phyloP scores from a whole-genome alignment of 2,329 filamentous ascomycete species.

The Onygena corvina region DNA sequence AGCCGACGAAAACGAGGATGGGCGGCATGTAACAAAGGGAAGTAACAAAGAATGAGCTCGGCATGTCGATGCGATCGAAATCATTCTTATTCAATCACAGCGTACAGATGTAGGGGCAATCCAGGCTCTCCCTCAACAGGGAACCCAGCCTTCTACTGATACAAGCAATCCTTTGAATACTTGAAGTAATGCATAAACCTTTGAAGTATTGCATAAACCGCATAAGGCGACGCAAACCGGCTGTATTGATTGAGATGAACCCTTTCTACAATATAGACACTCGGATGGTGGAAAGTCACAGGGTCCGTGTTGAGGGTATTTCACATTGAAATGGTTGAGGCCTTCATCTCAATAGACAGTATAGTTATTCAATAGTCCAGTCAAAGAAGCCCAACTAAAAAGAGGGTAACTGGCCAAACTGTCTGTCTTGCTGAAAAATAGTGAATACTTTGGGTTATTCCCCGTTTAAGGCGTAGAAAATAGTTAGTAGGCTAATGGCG shows the following conservation, averaged over 20 bases:
- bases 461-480: neutral
- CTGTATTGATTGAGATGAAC: neutral
- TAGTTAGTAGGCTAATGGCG: neutral
- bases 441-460: neutral
- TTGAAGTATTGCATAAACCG: no score
- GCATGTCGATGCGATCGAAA: neutral
- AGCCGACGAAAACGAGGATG: neutral
- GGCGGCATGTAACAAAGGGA: neutral
- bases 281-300: no score
- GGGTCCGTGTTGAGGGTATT: neutral
- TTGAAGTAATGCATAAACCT: no score
- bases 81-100: neutral
- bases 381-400: neutral
- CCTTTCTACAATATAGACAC: no score
- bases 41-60: neutral
- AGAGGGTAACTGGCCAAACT: neutral
- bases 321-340: neutral
- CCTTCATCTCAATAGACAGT: neutral
- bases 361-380: neutral
- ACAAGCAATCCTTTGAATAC: no score
- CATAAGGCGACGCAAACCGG: no score
- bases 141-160: no score
- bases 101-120: no score
- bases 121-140: no score
- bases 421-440: neutral